Evolutionary conservation across 306 rosid species (phyloP).

Genomic region (Biancaea sappan): DNA sequence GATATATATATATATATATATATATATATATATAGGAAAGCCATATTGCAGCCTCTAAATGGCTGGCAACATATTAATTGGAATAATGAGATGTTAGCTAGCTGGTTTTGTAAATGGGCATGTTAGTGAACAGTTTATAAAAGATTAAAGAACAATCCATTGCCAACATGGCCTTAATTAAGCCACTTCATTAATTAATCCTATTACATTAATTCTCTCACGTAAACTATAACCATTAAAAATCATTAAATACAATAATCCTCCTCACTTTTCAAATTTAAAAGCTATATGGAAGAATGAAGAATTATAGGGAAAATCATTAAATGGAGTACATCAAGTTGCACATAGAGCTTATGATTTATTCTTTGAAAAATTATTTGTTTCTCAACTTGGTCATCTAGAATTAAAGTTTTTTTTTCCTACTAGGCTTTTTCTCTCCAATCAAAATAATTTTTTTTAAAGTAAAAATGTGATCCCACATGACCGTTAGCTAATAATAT

Average conservation of each 20-base stretch:
- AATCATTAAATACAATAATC: background rate
- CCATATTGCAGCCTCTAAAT: conserved; percentile 22
- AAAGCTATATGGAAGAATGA: background rate
- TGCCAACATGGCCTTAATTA: background rate
- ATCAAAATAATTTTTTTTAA: too few relatives aligned
- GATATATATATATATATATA: background rate
- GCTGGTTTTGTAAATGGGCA: background rate
- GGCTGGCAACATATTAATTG: conserved; percentile 17
- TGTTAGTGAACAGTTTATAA: conserved; percentile 25
- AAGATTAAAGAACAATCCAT: background rate
- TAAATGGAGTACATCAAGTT: background rate
- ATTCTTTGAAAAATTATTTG: too few relatives aligned
- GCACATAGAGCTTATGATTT: background rate
- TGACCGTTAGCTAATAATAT: too few relatives aligned
- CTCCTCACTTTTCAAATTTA: background rate
- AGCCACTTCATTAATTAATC: conserved; percentile 5
- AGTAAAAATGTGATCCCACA: too few relatives aligned
- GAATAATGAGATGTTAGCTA: conserved; percentile 21
- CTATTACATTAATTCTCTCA: background rate
- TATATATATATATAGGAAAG: background rate
- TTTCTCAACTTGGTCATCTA: too few relatives aligned
- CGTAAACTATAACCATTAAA: conserved; percentile 1
- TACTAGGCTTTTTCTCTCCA: too few relatives aligned
- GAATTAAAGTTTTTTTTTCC: too few relatives aligned
- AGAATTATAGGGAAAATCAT: background rate